Evolutionary conservation across 257 asterid species (phyloP).

Genomic region (Fraxinus excelsior): DNA sequence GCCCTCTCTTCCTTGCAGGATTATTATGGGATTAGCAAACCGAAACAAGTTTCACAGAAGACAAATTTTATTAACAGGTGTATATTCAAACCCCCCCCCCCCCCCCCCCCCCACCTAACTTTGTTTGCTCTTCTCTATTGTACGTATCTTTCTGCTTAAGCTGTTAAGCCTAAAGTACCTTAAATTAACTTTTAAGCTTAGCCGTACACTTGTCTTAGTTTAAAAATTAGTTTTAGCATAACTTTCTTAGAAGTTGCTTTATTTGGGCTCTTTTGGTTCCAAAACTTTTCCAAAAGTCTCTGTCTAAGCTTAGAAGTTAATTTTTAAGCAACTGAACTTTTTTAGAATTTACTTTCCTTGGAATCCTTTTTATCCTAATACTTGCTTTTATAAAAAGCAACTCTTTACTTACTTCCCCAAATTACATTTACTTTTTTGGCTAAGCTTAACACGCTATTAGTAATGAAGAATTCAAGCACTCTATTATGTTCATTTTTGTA

Average conservation of each 20-base stretch:
- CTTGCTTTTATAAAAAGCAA: not conserved
- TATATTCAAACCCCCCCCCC: conserved; percentile 10
- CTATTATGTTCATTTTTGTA: not conserved
- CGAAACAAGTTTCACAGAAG: conserved; percentile 72
- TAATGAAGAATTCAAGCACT: not conserved
- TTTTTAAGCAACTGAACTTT: not conserved
- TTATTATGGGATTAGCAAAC: conserved; percentile 67
- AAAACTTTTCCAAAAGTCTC: not conserved
- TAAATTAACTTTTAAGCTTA: no score
- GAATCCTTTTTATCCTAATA: not conserved
- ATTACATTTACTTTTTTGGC: not conserved
- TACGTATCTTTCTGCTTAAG: not conserved
- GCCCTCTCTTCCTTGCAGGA: conserved; percentile 59
- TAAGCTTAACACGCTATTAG: not conserved
- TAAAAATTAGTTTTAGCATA: not conserved
- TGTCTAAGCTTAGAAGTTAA: not conserved
- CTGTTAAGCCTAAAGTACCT: not conserved
- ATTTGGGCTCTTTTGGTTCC: not conserved
- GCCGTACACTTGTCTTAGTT: no score
- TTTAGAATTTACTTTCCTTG: not conserved
- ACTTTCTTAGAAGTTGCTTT: not conserved
- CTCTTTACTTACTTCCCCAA: not conserved
- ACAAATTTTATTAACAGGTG: conserved; percentile 76
- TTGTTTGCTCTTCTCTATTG: not conserved
- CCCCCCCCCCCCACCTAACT: not conserved